Percentiles rank a stretch among this genome's conserved stretches.
phyloP scores from a whole-genome alignment of 768 basidiomycete genomes.

The Tulasnella sp. region DNA sequence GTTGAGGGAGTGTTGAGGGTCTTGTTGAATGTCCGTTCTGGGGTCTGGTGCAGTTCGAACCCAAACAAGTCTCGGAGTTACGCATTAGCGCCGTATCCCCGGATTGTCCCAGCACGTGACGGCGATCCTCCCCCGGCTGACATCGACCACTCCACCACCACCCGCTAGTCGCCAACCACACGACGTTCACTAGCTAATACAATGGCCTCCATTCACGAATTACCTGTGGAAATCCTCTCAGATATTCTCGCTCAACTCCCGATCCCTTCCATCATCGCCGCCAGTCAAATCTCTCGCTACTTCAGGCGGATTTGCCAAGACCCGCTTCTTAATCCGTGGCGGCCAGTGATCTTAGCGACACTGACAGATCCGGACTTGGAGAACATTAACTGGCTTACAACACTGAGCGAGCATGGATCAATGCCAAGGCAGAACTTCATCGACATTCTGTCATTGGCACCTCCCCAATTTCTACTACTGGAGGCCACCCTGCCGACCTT shows the following conservation, averaged over 20 bases:
- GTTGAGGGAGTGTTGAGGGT: background rate
- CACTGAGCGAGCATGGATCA: constrained; percentile 48
- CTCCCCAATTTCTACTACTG: constrained; percentile 51
- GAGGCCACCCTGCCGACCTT: constrained; percentile 60
- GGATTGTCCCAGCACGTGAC: background rate
- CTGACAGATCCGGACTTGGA: constrained; percentile 23
- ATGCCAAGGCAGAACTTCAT: constrained; percentile 75
- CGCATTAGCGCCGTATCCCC: background rate
- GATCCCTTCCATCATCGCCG: constrained; percentile 43
- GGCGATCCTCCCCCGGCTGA: background rate
- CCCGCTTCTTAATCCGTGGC: constrained; percentile 61
- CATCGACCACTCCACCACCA: background rate
- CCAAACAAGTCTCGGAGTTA: background rate
- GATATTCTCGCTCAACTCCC: constrained; percentile 55
- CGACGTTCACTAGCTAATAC: background rate
- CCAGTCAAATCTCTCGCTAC: constrained; percentile 50
- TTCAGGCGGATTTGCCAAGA: constrained; percentile 43
- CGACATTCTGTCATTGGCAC: constrained; percentile 55
- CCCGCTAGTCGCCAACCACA: background rate
- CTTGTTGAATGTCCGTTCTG: too few relatives aligned
- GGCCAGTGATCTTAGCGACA: constrained; percentile 51
- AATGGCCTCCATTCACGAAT: background rate
- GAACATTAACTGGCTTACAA: constrained; percentile 32
- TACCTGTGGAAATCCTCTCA: constrained; percentile 10
- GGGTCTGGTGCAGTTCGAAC: background rate